Percentiles rank a stretch among this genome's conserved stretches.
These are phyloP conservation scores for Dioszegia hungarica DNA, from an alignment of 768 basidiomycete species.

Conservation along the genomic window DNA sequence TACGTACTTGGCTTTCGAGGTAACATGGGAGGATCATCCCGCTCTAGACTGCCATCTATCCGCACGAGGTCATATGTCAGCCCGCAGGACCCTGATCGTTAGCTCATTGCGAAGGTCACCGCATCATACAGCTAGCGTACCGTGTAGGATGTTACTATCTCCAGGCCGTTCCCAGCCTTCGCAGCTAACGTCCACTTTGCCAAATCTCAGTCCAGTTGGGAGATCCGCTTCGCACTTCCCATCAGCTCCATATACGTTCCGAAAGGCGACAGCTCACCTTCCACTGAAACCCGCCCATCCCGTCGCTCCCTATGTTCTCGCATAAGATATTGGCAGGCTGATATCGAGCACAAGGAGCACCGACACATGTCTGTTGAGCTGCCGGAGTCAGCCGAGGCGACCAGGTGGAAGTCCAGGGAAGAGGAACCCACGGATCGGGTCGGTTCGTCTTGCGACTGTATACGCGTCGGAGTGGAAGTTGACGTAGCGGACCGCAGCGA, in stretches of 20 bases:
- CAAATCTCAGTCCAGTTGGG: conserved; percentile 74
- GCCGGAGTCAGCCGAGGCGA: not conserved
- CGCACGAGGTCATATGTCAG: conserved; percentile 76
- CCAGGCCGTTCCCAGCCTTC: conserved; percentile 84
- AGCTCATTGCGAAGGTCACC: conserved; percentile 5
- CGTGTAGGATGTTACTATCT: conserved; percentile 79
- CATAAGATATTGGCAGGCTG: conserved; percentile 83
- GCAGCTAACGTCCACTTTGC: conserved; percentile 77
- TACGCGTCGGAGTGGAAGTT: conserved; percentile 68
- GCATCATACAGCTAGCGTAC: conserved; percentile 49
- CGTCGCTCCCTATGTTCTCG: conserved; percentile 68
- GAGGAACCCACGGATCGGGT: conserved; percentile 55
- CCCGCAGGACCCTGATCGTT: conserved; percentile 88
- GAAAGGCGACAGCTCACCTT: conserved; percentile 59
- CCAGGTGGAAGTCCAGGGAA: not conserved
- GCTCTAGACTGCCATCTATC: conserved; percentile 48
- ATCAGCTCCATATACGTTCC: not conserved
- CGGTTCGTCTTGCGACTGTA: conserved; percentile 65
- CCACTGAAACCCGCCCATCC: conserved; percentile 76
- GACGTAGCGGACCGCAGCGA: conserved; percentile 67
- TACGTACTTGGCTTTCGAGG: conserved; percentile 15
- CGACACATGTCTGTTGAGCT: conserved; percentile 72
- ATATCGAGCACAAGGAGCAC: conserved; percentile 69
- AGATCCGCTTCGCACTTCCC: conserved; percentile 84
- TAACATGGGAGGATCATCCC: conserved; percentile 20